A percentile compares a stretch with the other conserved stretches of the same genome.
Conservation (phyloP, 306 rosid genomes). For the Senna tora region DNA sequence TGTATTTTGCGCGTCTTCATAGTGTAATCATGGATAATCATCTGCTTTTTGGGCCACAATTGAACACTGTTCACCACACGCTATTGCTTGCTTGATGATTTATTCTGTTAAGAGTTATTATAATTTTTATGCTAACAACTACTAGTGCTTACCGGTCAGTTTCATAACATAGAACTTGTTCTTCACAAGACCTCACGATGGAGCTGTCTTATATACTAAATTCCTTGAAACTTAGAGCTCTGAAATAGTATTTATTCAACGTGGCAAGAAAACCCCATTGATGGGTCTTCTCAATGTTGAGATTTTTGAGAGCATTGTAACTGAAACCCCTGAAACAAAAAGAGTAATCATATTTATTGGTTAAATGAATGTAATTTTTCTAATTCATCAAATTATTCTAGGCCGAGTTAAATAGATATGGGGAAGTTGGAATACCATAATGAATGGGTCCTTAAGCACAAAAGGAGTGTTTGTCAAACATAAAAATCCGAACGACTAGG, state of each 20-base stretch:
- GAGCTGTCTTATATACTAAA: neutral
- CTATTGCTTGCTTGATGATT: neutral
- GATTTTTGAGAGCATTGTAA: neutral
- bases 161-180: neutral
- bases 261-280: neutral
- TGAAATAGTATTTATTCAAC: neutral
- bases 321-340: neutral
- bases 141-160: neutral
- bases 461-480: neutral
- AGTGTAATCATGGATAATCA: neutral
- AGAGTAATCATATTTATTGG: neutral
- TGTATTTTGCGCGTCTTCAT: too few relatives aligned
- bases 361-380: neutral
- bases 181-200: neutral
- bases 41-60: neutral
- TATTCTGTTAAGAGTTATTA: neutral
- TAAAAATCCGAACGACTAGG: neutral
- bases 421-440: neutral
- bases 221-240: neutral
- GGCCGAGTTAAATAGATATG: slow-evolving; percentile 1
- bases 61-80: neutral
- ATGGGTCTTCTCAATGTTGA: neutral
- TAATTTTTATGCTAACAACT: neutral
- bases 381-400: neutral
- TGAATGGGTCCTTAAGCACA: slow-evolving; percentile 9